Percentiles rank a stretch among this genome's conserved stretches.
These are phyloP conservation scores for Saccharomycopsis selenospora DNA, from an alignment of 805 yeast genomes.

Conservation along the genomic window DNA sequence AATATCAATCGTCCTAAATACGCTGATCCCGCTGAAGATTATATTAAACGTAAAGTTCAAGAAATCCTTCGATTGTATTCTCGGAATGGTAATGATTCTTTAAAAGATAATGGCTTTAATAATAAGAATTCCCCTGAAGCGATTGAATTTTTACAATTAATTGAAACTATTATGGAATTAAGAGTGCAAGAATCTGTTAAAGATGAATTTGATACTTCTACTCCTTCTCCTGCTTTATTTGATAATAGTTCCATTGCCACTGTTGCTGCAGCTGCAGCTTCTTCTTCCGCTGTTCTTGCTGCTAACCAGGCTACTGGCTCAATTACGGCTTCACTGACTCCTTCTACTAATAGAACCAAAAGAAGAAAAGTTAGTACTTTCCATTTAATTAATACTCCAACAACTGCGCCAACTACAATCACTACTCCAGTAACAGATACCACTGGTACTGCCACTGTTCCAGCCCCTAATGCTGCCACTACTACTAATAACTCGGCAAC, in stretches of 20 bases:
- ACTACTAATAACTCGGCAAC: not conserved
- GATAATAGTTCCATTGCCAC: too few relatives aligned
- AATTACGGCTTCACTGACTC: not conserved
- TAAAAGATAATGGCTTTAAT: slow-evolving; percentile 20
- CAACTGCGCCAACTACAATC: too few relatives aligned
- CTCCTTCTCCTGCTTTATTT: not conserved
- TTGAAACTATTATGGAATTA: slow-evolving; percentile 11
- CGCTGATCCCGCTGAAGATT: slow-evolving; percentile 22
- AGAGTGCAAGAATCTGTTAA: not conserved
- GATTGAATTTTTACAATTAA: slow-evolving; percentile 9
- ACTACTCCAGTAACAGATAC: too few relatives aligned
- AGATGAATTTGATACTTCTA: slow-evolving; percentile 1
- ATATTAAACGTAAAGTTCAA: slow-evolving; percentile 21
- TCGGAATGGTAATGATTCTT: slow-evolving; percentile 17
- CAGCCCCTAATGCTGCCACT: not conserved
- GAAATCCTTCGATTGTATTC: slow-evolving; percentile 19
- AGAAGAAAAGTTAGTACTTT: not conserved
- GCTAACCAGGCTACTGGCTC: not conserved
- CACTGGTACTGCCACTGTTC: not conserved
- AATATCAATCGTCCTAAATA: slow-evolving; percentile 20
- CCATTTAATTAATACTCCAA: slow-evolving; percentile 1
- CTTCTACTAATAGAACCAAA: not conserved
- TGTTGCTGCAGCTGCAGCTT: not conserved
- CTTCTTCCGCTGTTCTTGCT: not conserved
- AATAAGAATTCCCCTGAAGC: slow-evolving; percentile 18